Conservation (phyloP, 2,329 filamentous ascomycete genomes). For the Huntiella savannae region DNA sequence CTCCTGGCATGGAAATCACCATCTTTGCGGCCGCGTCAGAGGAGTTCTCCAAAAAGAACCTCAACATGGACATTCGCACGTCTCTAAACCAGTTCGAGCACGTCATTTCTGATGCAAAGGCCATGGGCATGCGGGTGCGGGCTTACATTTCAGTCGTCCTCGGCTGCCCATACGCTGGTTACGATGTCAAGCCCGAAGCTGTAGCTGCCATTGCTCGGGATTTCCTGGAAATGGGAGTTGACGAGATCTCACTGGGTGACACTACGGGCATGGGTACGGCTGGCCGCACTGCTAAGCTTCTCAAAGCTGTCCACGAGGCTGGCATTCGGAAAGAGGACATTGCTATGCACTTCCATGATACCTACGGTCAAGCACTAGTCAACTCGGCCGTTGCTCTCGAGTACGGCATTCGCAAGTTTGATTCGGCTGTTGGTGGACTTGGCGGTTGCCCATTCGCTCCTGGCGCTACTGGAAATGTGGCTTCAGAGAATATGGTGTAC, state of each 20-base stretch:
- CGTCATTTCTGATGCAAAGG: slow-evolving; percentile 50
- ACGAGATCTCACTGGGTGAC: slow-evolving; percentile 78
- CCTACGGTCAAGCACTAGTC: slow-evolving; percentile 68
- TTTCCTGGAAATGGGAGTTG: slow-evolving; percentile 69
- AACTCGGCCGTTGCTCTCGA: slow-evolving; percentile 63
- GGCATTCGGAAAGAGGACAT: slow-evolving; percentile 51
- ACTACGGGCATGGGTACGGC: slow-evolving; percentile 81
- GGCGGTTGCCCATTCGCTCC: slow-evolving; percentile 75
- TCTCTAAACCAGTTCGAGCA: slow-evolving; percentile 51
- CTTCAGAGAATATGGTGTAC: slow-evolving; percentile 70
- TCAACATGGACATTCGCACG: slow-evolving; percentile 60
- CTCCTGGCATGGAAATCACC: slow-evolving; percentile 46
- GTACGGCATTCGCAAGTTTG: slow-evolving; percentile 60
- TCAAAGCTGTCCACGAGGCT: slow-evolving; percentile 44
- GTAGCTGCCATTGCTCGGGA: slow-evolving; percentile 48
- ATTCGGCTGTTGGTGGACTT: slow-evolving; percentile 60
- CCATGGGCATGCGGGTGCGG: slow-evolving; percentile 45
- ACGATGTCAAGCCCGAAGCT: slow-evolving; percentile 40
- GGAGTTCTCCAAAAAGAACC: slow-evolving; percentile 60
- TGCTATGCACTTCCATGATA: slow-evolving; percentile 78
- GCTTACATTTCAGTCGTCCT: slow-evolving; percentile 69
- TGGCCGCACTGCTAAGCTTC: slow-evolving; percentile 44
- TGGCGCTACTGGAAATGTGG: slow-evolving; percentile 71
- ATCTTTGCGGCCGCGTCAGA: slow-evolving; percentile 73
- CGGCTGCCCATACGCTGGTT: slow-evolving; percentile 58